A percentile compares a stretch with the other conserved stretches of the same genome.
phyloP scores from a whole-genome alignment of 140 eudicot genomes.

The Stevia rebaudiana region DNA sequence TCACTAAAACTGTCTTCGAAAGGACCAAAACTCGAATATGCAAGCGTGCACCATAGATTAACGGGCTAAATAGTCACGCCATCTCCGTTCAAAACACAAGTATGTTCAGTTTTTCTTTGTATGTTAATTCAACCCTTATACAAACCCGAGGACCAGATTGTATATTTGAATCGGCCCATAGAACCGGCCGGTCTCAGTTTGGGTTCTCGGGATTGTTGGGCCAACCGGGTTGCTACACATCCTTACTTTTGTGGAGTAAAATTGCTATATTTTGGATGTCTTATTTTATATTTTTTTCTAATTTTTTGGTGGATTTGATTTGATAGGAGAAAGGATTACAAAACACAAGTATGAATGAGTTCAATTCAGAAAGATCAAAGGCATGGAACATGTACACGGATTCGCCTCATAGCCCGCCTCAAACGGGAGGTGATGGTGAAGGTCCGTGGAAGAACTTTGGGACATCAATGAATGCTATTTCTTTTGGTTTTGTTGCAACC shows the following conservation, averaged over 20 bases:
- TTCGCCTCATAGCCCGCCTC: constrained; percentile 52
- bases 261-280: constrained; percentile 1
- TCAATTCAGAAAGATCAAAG: constrained; percentile 54
- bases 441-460: constrained; percentile 65
- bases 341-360: constrained; percentile 34
- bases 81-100: not conserved
- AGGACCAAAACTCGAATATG: not conserved
- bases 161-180: no score
- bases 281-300: not conserved
- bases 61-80: not conserved
- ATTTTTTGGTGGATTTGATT: not conserved
- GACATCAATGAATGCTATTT: constrained; percentile 56
- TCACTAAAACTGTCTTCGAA: not conserved
- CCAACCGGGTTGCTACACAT: no score
- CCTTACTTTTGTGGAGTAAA: not conserved
- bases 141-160: no score
- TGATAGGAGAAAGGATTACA: not conserved
- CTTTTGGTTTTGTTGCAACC: constrained; percentile 82
- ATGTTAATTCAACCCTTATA: no score
- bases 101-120: constrained; percentile 9
- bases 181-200: no score
- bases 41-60: not conserved
- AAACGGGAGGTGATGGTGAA: constrained; percentile 38
- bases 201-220: no score
- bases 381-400: constrained; percentile 40